phyloP scores from a whole-genome alignment of 1,139 yeast species.

The Yamadazyma friedrichii region DNA sequence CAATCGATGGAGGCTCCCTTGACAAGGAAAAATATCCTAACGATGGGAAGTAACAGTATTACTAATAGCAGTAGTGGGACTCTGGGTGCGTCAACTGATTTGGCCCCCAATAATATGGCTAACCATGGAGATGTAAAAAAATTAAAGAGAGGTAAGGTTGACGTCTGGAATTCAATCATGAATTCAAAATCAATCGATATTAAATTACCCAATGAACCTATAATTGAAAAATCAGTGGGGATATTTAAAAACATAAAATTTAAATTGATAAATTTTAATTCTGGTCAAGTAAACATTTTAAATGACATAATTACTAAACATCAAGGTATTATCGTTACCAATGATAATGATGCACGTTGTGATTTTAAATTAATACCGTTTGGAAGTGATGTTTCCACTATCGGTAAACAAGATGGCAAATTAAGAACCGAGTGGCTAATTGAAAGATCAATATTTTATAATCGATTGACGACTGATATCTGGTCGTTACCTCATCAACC shows the following conservation, averaged over 20 bases:
- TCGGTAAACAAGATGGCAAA: not conserved
- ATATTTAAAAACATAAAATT: slow-evolving; percentile 12
- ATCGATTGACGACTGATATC: slow-evolving; percentile 51
- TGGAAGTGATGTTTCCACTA: slow-evolving; percentile 3
- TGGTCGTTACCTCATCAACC: slow-evolving; percentile 70
- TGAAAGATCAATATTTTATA: slow-evolving; percentile 72
- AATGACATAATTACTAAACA: slow-evolving; percentile 37
- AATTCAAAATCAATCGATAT: slow-evolving; percentile 6
- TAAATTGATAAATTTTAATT: slow-evolving; percentile 9
- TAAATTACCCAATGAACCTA: not conserved
- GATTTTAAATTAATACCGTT: slow-evolving; percentile 14
- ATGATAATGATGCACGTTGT: slow-evolving; percentile 1
- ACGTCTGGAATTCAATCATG: slow-evolving; percentile 56
- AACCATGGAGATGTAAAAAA: too few species aligned
- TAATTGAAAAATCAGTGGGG: not conserved
- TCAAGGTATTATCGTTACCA: slow-evolving; percentile 33
- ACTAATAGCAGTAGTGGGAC: not conserved
- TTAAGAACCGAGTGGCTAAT: slow-evolving; percentile 79
- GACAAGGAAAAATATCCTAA: slow-evolving; percentile 2
- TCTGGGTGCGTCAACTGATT: not conserved
- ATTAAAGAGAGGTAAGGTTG: slow-evolving; percentile 13
- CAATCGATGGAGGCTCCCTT: not conserved
- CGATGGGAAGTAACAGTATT: not conserved
- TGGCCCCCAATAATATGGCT: not conserved
- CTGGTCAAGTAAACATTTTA: slow-evolving; percentile 10